Evolutionary conservation across 2,329 filamentous ascomycete species (phyloP).

Genomic region (Cadophora malorum): DNA sequence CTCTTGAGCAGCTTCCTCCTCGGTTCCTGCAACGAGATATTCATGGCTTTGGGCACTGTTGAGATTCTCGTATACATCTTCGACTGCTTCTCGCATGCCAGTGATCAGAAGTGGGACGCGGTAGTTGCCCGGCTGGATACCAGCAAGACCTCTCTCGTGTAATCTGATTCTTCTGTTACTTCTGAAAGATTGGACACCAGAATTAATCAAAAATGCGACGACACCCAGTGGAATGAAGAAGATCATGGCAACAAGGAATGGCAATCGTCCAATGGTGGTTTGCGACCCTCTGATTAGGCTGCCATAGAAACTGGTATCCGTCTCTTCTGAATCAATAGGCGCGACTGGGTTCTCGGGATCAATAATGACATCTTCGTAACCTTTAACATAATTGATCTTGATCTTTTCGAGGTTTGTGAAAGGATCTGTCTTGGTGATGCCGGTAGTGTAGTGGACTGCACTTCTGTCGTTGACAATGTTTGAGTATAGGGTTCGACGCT

Average conservation of each 20-base stretch:
- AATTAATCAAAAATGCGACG: conserved; percentile 75
- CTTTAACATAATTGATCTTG: conserved; percentile 74
- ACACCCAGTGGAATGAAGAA: conserved; percentile 78
- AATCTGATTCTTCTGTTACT: conserved; percentile 77
- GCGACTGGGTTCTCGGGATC: conserved; percentile 69
- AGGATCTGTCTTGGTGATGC: conserved; percentile 78
- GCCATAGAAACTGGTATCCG: conserved; percentile 36
- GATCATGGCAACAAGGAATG: conserved; percentile 68
- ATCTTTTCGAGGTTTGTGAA: conserved; percentile 72
- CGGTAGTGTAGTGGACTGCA: conserved; percentile 83
- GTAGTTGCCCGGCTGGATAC: conserved; percentile 72
- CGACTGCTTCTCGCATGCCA: conserved; percentile 76
- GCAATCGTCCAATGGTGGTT: conserved; percentile 53
- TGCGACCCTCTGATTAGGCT: conserved; percentile 43
- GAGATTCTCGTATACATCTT: conserved; percentile 56
- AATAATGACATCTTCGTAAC: conserved; percentile 77
- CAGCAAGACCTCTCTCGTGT: conserved; percentile 75
- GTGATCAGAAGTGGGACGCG: conserved; percentile 78
- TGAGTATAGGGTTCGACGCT: conserved; percentile 77
- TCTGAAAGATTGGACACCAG: conserved; percentile 76
- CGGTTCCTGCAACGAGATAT: conserved; percentile 66
- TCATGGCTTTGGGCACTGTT: conserved; percentile 59
- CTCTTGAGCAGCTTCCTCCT: conserved; percentile 51
- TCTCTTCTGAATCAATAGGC: conserved; percentile 48
- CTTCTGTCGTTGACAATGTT: conserved; percentile 88